These are phyloP conservation scores for Trichoderma asperellum DNA, from an alignment of 2,329 filamentous ascomycete genomes.

Conservation along the genomic window DNA sequence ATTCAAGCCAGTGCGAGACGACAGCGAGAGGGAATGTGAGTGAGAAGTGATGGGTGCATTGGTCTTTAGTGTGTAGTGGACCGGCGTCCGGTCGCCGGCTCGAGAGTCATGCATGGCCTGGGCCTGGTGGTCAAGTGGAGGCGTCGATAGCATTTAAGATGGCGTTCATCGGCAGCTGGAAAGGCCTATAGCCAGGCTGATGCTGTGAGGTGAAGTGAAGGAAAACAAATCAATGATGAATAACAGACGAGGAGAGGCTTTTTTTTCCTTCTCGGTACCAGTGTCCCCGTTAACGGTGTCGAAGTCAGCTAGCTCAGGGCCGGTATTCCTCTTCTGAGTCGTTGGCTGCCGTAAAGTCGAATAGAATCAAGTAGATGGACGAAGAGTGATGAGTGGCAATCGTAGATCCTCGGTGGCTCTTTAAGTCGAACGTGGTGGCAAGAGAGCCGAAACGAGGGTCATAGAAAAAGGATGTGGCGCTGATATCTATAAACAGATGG, in stretches of 20 bases:
- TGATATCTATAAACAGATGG: constrained; percentile 4
- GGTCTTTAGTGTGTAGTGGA: constrained; percentile 55
- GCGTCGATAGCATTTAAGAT: constrained; percentile 26
- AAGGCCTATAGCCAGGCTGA: constrained; percentile 18
- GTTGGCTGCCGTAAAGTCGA: not conserved
- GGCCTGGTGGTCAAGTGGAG: constrained; percentile 18
- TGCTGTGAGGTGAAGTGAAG: not conserved
- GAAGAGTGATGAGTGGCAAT: constrained; percentile 6
- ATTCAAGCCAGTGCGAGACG: constrained; percentile 45
- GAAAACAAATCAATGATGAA: not conserved
- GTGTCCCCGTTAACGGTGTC: not conserved
- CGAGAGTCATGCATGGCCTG: constrained; percentile 42
- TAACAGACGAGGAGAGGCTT: not conserved
- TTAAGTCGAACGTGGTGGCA: constrained; percentile 25
- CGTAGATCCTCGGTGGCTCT: constrained; percentile 3
- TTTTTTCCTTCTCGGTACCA: not conserved
- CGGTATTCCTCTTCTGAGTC: not conserved
- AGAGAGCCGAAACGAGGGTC: constrained; percentile 24
- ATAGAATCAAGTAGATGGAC: constrained; percentile 9
- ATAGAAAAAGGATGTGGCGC: constrained; percentile 17
- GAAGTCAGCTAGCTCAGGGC: not conserved
- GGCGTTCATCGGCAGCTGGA: constrained; percentile 15
- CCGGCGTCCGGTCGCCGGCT: constrained; percentile 41
- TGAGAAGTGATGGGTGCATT: constrained; percentile 39
- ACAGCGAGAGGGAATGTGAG: constrained; percentile 46